Evolutionary conservation across 345 rosid genomes (phyloP).

Genomic region (Toxicodendron radicans): DNA sequence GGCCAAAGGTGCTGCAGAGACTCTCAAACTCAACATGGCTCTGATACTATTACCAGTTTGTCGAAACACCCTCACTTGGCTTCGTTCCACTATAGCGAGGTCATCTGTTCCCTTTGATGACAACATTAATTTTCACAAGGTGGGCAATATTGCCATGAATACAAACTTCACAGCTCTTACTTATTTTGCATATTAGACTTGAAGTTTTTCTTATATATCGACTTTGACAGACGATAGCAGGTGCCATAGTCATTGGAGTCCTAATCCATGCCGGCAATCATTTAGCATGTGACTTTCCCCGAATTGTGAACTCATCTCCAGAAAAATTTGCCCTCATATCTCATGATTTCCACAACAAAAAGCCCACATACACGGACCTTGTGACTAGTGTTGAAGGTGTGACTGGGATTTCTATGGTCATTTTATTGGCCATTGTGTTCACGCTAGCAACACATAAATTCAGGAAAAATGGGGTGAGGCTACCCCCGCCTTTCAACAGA

Average conservation of each 20-base stretch:
- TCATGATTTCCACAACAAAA: slow-evolving; percentile 44
- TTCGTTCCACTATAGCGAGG: slow-evolving; percentile 75
- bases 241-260: slow-evolving; percentile 68
- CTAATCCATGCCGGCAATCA: slow-evolving; percentile 74
- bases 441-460: slow-evolving; percentile 69
- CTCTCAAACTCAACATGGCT: slow-evolving; percentile 97
- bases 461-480: slow-evolving; percentile 62
- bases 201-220: neutral
- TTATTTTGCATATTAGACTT: neutral
- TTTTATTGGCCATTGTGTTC: slow-evolving; percentile 60
- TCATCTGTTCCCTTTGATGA: slow-evolving; percentile 74
- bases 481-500: slow-evolving; percentile 77
- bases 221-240: slow-evolving; percentile 63
- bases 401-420: slow-evolving; percentile 80
- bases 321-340: slow-evolving; percentile 64
- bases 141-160: slow-evolving; percentile 18
- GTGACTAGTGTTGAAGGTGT: slow-evolving; percentile 66
- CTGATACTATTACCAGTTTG: slow-evolving; percentile 90
- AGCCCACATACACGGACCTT: slow-evolving; percentile 69
- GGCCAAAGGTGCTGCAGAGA: slow-evolving; percentile 98
- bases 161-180: neutral
- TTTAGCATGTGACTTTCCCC: slow-evolving; percentile 82
- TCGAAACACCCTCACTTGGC: slow-evolving; percentile 92
- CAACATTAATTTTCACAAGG: slow-evolving; percentile 94
- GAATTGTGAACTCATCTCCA: slow-evolving; percentile 51